These are phyloP conservation scores for Fusarium chlamydosporum DNA, from an alignment of 2,329 filamentous ascomycete genomes.

Conservation along the genomic window DNA sequence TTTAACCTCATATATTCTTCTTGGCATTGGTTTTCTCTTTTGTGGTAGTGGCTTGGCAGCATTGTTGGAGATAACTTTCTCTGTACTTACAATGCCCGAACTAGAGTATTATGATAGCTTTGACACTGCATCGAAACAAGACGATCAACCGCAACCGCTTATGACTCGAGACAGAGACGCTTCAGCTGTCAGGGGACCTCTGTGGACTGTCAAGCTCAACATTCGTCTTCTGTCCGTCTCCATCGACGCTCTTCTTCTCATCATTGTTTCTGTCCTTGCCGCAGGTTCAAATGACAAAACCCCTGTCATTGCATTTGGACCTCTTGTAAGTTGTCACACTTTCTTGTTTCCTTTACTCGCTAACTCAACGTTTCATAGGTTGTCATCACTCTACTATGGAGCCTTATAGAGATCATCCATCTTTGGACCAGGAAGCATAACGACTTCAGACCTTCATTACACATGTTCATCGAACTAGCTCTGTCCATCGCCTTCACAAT, in stretches of 20 bases:
- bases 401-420: slow-evolving; percentile 7
- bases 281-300: slow-evolving; percentile 1
- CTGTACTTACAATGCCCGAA: slow-evolving; percentile 10
- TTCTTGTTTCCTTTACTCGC: too few species aligned
- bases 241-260: slow-evolving; percentile 23
- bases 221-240: slow-evolving; percentile 34
- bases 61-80: not conserved
- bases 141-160: not conserved
- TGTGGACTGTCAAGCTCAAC: slow-evolving; percentile 30
- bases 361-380: slow-evolving; percentile 4
- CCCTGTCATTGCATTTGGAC: slow-evolving; percentile 17
- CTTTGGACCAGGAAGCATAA: slow-evolving; percentile 18
- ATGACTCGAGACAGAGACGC: not conserved
- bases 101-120: slow-evolving; percentile 5
- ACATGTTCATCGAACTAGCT: slow-evolving; percentile 12
- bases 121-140: slow-evolving; percentile 4
- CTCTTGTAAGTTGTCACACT: slow-evolving; percentile 8
- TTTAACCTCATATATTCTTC: not conserved
- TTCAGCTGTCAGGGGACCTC: not conserved
- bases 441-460: slow-evolving; percentile 1
- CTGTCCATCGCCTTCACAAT: slow-evolving; percentile 2
- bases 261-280: slow-evolving; percentile 14
- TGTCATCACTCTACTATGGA: slow-evolving; percentile 22
- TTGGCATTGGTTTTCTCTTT: not conserved
- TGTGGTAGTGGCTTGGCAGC: not conserved